Percentiles rank a stretch among this genome's conserved stretches.
Evolutionary conservation across 768 basidiomycete genomes (phyloP).

Genomic region (Tricholoma flavovirens): DNA sequence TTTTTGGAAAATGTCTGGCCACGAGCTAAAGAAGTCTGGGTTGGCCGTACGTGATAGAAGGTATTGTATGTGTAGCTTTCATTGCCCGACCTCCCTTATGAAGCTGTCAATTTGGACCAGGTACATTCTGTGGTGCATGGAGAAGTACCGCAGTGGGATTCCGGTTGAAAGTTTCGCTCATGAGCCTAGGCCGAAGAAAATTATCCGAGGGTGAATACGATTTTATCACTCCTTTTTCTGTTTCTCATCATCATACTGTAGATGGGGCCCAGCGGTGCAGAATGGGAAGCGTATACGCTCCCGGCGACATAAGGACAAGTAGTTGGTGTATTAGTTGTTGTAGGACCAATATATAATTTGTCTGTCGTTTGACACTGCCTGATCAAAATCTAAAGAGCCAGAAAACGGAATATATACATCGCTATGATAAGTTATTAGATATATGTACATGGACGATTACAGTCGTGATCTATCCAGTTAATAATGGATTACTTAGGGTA

Average conservation of each 20-base stretch:
- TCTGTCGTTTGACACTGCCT: not conserved
- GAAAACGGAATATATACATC: not conserved
- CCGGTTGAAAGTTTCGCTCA: conserved; percentile 59
- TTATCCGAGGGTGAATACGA: conserved; percentile 64
- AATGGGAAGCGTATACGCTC: conserved; percentile 73
- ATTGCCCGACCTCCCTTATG: conserved; percentile 1
- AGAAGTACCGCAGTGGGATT: conserved; percentile 61
- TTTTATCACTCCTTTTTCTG: not conserved
- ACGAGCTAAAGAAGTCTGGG: conserved; percentile 58
- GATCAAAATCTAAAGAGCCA: not conserved
- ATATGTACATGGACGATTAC: not conserved
- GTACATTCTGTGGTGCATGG: conserved; percentile 82
- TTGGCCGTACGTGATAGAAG: conserved; percentile 64
- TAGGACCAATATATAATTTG: not conserved
- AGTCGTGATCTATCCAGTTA: not conserved
- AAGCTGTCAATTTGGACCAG: conserved; percentile 30
- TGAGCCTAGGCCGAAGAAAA: conserved; percentile 65
- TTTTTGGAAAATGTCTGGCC: conserved; percentile 59
- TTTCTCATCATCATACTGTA: conserved; percentile 18
- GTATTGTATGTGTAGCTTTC: conserved; percentile 32
- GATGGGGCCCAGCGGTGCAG: conserved; percentile 73
- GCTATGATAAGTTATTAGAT: not conserved
- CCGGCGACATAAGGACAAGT: conserved; percentile 36
- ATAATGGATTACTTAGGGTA: no score
- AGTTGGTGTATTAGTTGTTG: conserved; percentile 6